Evolutionary conservation across 345 rosid genomes (phyloP).

Genomic region (Psidium friedrichsthalianum): DNA sequence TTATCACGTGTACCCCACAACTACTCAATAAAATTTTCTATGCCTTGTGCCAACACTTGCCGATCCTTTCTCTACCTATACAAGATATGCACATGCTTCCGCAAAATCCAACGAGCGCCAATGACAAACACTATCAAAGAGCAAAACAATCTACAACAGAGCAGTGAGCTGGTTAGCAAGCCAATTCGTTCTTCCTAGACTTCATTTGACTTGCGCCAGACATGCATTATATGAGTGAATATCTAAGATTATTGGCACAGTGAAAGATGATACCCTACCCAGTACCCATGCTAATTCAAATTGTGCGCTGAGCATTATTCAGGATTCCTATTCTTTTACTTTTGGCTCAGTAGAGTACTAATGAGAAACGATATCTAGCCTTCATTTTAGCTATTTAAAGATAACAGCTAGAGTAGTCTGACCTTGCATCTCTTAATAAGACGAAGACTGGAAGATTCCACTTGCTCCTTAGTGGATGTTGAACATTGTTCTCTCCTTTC

Average conservation of each 20-base stretch:
- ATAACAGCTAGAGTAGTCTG: neutral
- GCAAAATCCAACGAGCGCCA: neutral
- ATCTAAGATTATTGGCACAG: neutral
- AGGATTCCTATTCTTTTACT: neutral
- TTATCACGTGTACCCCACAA: neutral
- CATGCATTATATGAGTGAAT: neutral
- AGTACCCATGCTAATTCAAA: neutral
- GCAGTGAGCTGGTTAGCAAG: neutral
- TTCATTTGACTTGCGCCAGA: neutral
- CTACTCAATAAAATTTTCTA: neutral
- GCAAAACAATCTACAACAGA: neutral
- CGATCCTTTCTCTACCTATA: neutral
- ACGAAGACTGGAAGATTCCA: conserved; percentile 36
- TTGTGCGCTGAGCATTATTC: neutral
- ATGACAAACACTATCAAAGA: neutral
- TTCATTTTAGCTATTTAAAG: neutral
- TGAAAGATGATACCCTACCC: neutral
- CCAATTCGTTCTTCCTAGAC: neutral
- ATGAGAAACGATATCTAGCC: neutral
- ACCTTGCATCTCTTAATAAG: conserved; percentile 66
- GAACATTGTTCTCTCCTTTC: neutral
- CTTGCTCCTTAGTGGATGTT: neutral
- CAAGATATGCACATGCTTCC: neutral
- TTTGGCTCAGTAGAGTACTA: neutral
- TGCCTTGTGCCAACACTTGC: neutral